Evolutionary conservation across 345 rosid species (phyloP).

Genomic region (Citropsis articulata): DNA sequence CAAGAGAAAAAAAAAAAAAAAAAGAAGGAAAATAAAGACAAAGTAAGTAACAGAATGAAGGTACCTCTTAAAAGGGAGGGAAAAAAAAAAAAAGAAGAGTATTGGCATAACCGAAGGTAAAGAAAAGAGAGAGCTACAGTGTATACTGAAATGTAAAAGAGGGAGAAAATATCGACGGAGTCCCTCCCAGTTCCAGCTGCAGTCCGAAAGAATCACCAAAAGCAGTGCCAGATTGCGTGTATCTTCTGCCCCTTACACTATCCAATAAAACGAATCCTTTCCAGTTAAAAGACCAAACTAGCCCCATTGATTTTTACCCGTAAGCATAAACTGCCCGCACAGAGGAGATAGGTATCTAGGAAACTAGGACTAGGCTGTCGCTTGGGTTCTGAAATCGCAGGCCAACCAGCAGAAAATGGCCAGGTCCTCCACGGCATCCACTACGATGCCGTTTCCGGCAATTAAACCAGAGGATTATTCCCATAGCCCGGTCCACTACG

Average conservation of each 20-base stretch:
- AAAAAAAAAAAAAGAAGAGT: no score
- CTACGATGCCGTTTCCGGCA: constrained; percentile 36
- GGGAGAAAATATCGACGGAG: neutral
- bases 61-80: no score
- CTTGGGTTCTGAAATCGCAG: neutral
- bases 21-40: no score
- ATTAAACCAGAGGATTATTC: constrained; percentile 66
- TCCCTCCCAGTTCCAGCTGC: neutral
- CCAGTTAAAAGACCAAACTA: neutral
- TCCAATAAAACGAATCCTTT: constrained; percentile 15
- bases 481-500: constrained; percentile 86
- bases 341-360: no score
- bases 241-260: constrained; percentile 15
- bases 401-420: constrained; percentile 28
- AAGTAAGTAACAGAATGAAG: no score
- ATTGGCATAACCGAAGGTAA: neutral
- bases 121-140: neutral
- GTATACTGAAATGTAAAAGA: neutral
- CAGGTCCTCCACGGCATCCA: constrained; percentile 31
- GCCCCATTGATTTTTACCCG: constrained; percentile 7
- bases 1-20: no score
- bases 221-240: constrained; percentile 44
- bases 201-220: constrained; percentile 22
- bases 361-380: neutral
- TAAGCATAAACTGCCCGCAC: neutral